phyloP scores from a whole-genome alignment of 73 alveolate genomes.

The Symbiodinium pilosum region DNA sequence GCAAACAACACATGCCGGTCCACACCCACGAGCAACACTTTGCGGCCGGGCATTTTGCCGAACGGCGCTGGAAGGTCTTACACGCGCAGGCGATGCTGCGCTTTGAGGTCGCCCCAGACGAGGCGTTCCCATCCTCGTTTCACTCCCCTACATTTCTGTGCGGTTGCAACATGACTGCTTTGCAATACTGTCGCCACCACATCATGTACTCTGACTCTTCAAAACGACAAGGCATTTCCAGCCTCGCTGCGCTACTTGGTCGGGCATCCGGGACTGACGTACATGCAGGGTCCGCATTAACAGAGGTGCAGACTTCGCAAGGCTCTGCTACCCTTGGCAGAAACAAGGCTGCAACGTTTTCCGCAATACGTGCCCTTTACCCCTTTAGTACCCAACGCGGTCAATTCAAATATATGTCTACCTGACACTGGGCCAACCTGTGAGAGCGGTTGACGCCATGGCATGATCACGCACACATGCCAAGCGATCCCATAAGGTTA shows the following conservation, averaged over 20 bases:
- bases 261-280: conserved; percentile 20
- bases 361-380: no score
- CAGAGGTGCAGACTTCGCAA: no score
- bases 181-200: neutral
- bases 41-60: neutral
- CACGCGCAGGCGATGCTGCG: neutral
- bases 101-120: neutral
- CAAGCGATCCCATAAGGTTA: no score
- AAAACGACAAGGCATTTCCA: no score
- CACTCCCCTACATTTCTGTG: neutral
- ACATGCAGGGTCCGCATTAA: no score
- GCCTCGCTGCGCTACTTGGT: conserved; percentile 7
- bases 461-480: no score
- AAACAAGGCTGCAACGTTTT: no score
- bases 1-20: neutral
- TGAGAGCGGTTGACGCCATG: no score
- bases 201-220: neutral
- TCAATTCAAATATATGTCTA: no score
- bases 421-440: no score
- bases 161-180: neutral
- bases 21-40: neutral
- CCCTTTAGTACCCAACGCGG: no score
- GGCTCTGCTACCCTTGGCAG: no score
- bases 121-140: neutral
- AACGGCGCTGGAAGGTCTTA: neutral